These are phyloP conservation scores for Tuber magnatum DNA, from an alignment of 495 filamentous ascomycete species.

Conservation along the genomic window DNA sequence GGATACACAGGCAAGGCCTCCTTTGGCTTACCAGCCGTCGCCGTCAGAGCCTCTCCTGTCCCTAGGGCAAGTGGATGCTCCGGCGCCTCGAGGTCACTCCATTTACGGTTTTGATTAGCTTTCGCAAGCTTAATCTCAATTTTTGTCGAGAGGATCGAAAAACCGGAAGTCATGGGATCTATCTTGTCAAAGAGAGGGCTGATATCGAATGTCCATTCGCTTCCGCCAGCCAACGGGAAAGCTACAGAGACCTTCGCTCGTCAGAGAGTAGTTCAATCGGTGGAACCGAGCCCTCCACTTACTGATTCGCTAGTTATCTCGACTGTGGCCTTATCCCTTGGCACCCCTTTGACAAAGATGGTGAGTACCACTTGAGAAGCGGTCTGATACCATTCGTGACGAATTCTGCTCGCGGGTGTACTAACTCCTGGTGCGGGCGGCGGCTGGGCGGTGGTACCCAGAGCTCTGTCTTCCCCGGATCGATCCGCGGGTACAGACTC, in stretches of 20 bases:
- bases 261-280: conserved; percentile 14
- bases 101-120: conserved; percentile 60
- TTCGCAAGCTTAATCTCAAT: conserved; percentile 77
- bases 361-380: conserved; percentile 58
- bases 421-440: conserved; percentile 38
- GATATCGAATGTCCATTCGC: conserved; percentile 60
- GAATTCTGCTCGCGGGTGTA: conserved; percentile 57
- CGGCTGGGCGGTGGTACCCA: conserved; percentile 6
- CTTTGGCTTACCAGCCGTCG: conserved; percentile 21
- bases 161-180: conserved; percentile 53
- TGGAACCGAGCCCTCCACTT: conserved; percentile 7
- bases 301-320: conserved; percentile 48
- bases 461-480: not conserved
- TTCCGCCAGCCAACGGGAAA: conserved; percentile 55
- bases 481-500: conserved; percentile 19
- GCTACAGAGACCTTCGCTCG: conserved; percentile 53
- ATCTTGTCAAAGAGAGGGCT: conserved; percentile 65
- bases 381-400: conserved; percentile 77
- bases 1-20: conserved; percentile 61
- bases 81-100: conserved; percentile 60
- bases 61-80: conserved; percentile 32
- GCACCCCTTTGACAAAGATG: conserved; percentile 64
- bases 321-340: conserved; percentile 54
- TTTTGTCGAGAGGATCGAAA: conserved; percentile 66
- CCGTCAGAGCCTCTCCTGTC: not conserved